These are phyloP conservation scores for Polytrichum commune DNA, from an alignment of 225 moss, liverwort and hornwort species.

Conservation along the genomic window DNA sequence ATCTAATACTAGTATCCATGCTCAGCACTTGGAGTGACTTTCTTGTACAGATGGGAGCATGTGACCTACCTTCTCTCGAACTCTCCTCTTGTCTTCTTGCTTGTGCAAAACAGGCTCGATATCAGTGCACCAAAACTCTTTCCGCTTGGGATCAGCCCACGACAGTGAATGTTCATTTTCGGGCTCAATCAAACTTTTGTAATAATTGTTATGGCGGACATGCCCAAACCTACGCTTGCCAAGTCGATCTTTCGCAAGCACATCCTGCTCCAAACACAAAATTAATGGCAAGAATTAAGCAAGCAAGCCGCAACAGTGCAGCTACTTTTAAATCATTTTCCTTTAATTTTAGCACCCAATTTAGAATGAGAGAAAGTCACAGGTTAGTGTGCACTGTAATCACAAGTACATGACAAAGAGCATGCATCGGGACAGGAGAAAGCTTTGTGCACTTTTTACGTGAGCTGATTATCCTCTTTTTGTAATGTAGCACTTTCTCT, in stretches of 20 bases:
- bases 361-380: background rate
- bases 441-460: too few species aligned
- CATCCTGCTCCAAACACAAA: constrained; percentile 17
- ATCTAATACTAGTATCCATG: too few species aligned
- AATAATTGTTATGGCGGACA: constrained; percentile 28
- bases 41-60: too few species aligned
- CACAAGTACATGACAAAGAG: background rate
- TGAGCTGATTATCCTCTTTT: too few species aligned
- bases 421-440: background rate
- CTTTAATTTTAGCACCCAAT: background rate
- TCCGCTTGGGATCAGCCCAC: constrained; percentile 39
- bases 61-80: constrained; percentile 22
- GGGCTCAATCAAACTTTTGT: constrained; percentile 29
- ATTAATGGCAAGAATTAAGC: background rate
- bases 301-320: too few species aligned
- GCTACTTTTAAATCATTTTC: too few species aligned
- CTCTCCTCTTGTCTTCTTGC: constrained; percentile 37
- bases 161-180: constrained; percentile 14
- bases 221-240: constrained; percentile 30
- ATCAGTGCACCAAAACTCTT: constrained; percentile 46
- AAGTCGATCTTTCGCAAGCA: constrained; percentile 40
- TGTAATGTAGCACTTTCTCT: too few species aligned
- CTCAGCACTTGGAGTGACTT: background rate
- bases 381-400: background rate
- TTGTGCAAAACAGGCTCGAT: constrained; percentile 31